Conservation (phyloP, 768 basidiomycete species). For the Tulasnella sp. region DNA sequence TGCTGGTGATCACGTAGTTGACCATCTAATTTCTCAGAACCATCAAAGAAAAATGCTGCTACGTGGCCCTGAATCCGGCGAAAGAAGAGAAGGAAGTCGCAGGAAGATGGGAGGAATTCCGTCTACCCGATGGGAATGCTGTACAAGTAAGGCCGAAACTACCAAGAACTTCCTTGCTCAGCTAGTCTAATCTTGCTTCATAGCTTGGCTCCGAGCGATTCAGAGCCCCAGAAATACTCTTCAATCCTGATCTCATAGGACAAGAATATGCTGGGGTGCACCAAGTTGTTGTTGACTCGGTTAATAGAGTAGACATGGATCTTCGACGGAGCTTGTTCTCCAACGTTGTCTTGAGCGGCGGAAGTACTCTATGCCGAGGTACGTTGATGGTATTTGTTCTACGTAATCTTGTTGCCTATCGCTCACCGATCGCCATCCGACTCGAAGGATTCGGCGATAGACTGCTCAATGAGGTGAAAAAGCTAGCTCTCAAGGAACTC, state of each 20-base stretch:
- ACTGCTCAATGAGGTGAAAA: constrained; percentile 91
- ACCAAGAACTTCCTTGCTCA: neutral
- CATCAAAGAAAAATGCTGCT: constrained; percentile 98
- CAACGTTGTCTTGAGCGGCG: constrained; percentile 93
- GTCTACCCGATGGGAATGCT: constrained; percentile 86
- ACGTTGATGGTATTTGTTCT: constrained; percentile 15
- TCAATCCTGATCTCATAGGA: constrained; percentile 94
- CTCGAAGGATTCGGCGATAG: constrained; percentile 86
- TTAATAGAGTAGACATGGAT: constrained; percentile 91
- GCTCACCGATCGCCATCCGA: neutral
- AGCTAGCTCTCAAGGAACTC: constrained; percentile 84
- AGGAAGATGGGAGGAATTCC: constrained; percentile 74
- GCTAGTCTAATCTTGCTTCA: constrained; percentile 12
- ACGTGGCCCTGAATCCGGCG: constrained; percentile 78
- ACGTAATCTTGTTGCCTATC: neutral
- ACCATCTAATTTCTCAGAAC: constrained; percentile 33
- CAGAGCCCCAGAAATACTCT: constrained; percentile 92
- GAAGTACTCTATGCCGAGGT: constrained; percentile 93
- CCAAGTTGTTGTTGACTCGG: constrained; percentile 97
- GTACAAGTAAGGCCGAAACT: constrained; percentile 48
- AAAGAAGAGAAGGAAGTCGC: constrained; percentile 51
- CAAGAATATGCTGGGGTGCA: constrained; percentile 95
- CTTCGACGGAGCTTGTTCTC: constrained; percentile 89
- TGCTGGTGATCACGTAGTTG: neutral
- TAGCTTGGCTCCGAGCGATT: constrained; percentile 92